Percentiles rank a stretch among this genome's conserved stretches.
These are phyloP conservation scores for Pholiota conissans DNA, from an alignment of 768 basidiomycete species.

Conservation along the genomic window DNA sequence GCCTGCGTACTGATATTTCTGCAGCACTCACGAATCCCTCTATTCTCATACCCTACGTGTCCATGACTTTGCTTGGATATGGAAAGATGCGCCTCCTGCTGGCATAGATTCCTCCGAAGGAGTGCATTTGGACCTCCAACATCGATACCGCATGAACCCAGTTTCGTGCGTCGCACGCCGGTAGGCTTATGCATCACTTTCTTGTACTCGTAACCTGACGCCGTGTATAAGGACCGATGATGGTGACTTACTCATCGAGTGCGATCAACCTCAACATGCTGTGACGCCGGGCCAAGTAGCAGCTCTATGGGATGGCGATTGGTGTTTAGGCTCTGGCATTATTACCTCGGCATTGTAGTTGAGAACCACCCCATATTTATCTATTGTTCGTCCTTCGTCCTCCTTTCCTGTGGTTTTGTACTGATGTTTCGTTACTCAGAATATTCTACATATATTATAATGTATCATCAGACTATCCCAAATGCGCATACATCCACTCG, in stretches of 20 bases:
- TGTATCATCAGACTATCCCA: too few relatives aligned
- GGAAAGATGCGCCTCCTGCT: slow-evolving; percentile 56
- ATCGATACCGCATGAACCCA: slow-evolving; percentile 68
- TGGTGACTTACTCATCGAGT: slow-evolving; percentile 41
- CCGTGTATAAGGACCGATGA: slow-evolving; percentile 19
- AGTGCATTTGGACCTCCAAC: slow-evolving; percentile 51
- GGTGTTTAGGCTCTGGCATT: slow-evolving; percentile 84
- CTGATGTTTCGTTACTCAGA: too few relatives aligned
- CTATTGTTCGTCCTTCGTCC: too few relatives aligned
- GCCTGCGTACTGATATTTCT: background rate
- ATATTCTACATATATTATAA: too few relatives aligned
- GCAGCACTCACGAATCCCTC: slow-evolving; percentile 63
- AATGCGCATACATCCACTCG: too few relatives aligned
- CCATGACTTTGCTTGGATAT: slow-evolving; percentile 74
- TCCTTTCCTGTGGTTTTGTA: too few relatives aligned
- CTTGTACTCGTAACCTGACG: too few relatives aligned
- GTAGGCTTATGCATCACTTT: too few relatives aligned
- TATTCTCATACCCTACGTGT: slow-evolving; percentile 40
- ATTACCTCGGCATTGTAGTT: slow-evolving; percentile 39
- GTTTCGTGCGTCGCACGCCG: slow-evolving; percentile 52
- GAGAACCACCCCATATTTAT: too few relatives aligned
- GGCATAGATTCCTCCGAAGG: slow-evolving; percentile 43
- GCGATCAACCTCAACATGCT: slow-evolving; percentile 61
- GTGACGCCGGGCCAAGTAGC: slow-evolving; percentile 83
- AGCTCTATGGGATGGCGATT: slow-evolving; percentile 67